Base-by-base conservation (phyloP, 371 early-diverging fungal genomes). In the Blakeslea trispora region DNA sequence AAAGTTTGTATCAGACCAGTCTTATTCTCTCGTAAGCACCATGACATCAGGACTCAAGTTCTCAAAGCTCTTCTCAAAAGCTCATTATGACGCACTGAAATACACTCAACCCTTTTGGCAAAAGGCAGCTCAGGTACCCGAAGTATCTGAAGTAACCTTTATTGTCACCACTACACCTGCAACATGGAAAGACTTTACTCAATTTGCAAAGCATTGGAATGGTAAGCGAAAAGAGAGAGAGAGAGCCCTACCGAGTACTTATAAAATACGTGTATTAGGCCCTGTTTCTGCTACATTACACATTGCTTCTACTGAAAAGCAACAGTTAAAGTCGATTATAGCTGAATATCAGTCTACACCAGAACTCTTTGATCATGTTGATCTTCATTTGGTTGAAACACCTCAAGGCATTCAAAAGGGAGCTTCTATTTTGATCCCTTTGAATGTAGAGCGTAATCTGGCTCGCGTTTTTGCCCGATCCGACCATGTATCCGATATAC, bases 251-350 rank as follows among this genome's bases (percentile, higher is more conserved):
- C n/a, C n/a, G n/a, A n/a, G n/a, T n/a, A n/a, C n/a, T n/a, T n/a
- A n/a, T n/a, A n/a, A n/a, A n/a, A n/a, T n/a, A n/a, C 19, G 22
- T 19, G 14, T 10, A n/a, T 28, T 49, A 76, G 79, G 76, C 0
- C 73, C 75, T 11, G 67, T 79, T n/a, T 79, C 80, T 13, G 75
- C 69, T 1, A 72, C 72, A 5, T 57, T 79, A 31, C 75, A 74
- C 40, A 43, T 65, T 1, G 44, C 61, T 2, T 54, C 52, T 9
- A 54, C 10, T 24, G 28, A 46, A 10, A 22, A 52, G 45, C 17
- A 10, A 28, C 17, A 41, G 22, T 63, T 22, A 35, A 66, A n/a
- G 10, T 15, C 15, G 39, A 47, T 9, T 53, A 74, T 14, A 43
- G 21, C 47, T 9, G 60, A 62, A 10, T 72, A 75, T 49, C 39